These are phyloP conservation scores for Escovopsis weberi DNA, from an alignment of 2,329 filamentous ascomycete genomes.

Conservation along the genomic window DNA sequence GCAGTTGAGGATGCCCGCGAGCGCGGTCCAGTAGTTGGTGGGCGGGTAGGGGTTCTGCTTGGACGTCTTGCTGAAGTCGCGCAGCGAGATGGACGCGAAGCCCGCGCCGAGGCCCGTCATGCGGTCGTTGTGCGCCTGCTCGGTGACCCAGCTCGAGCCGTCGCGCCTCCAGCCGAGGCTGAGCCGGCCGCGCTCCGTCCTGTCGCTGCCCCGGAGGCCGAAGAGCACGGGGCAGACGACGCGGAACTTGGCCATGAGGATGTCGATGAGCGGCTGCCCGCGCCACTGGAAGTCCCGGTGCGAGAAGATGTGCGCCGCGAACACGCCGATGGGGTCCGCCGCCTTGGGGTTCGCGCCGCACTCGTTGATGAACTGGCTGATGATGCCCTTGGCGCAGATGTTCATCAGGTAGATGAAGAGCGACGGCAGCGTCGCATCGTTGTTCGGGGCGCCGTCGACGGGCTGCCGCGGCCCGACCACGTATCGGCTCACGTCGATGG, in stretches of 20 bases:
- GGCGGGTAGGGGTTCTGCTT: constrained; percentile 65
- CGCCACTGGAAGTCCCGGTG: constrained; percentile 51
- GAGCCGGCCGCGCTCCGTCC: constrained; percentile 49
- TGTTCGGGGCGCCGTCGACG: constrained; percentile 33
- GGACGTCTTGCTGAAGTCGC: constrained; percentile 60
- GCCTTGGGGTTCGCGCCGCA: constrained; percentile 47
- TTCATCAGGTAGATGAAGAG: constrained; percentile 64
- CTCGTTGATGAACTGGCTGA: constrained; percentile 56
- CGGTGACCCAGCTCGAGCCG: constrained; percentile 43
- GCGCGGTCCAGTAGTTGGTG: constrained; percentile 65
- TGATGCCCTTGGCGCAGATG: constrained; percentile 57
- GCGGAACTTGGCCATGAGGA: constrained; percentile 75
- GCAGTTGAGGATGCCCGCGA: constrained; percentile 65
- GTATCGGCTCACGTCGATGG: constrained; percentile 40
- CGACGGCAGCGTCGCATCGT: constrained; percentile 42
- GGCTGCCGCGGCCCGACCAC: constrained; percentile 31
- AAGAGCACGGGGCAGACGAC: constrained; percentile 73
- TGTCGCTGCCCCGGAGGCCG: constrained; percentile 64
- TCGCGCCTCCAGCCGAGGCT: constrained; percentile 63
- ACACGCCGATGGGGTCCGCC: constrained; percentile 67
- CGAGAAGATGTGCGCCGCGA: constrained; percentile 62
- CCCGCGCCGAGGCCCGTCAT: constrained; percentile 77
- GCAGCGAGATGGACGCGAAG: constrained; percentile 67
- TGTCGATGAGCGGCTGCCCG: constrained; percentile 57
- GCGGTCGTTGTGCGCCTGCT: constrained; percentile 63